Evolutionary conservation across 495 filamentous ascomycete species (phyloP), one percentile per base, ranked within the genome.

Genomic region (Thozetella sp.): DNA sequence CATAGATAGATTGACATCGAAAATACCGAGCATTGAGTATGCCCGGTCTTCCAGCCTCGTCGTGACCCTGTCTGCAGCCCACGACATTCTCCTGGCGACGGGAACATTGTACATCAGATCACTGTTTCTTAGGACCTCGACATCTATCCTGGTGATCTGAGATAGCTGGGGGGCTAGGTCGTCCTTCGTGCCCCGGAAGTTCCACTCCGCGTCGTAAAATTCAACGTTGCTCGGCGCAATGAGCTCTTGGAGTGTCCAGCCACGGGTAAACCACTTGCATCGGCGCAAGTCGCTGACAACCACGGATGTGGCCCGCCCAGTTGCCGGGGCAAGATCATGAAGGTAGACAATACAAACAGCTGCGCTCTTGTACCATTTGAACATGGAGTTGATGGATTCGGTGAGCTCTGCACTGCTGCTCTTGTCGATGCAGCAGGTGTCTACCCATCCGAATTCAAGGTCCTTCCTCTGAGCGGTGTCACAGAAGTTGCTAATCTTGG

Each of bases 231-330:
- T 1, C 1, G 69, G 67, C 3, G 71, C 63, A 13, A 76, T 34
- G 11, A 73, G 62, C 61, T 74, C 73, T 37, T 74, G 73, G 11
- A 76, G 56, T 0, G 72, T 73, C 72, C 72, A 76, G 2, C 72
- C 70, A 20, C 72, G 40, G 3, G 48, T 68, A 45, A 74, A 76
- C 70, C 73, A 76, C 25, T 59, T 48, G 53, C 51, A 53, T 2
- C 20, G 25, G 19, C 24, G 43, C 24, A 63, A 20, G 43, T 20
- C n/a, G 10, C n/a, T 20, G n/a, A n/a, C 6, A 11, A 19, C 10
- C n/a, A 13, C 12, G 23, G n/a, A 15, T 54, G 13, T 2, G 52
- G n/a, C 6, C 6, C 19, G 22, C 3, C 10, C 51, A 25, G 51
- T 12, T 54, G 24, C 3, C n/a, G 22, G 22, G n/a, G n/a, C n/a